These are phyloP conservation scores for Hypoxylon sp. DNA, from an alignment of 2,329 filamentous ascomycete genomes.

Conservation along the genomic window DNA sequence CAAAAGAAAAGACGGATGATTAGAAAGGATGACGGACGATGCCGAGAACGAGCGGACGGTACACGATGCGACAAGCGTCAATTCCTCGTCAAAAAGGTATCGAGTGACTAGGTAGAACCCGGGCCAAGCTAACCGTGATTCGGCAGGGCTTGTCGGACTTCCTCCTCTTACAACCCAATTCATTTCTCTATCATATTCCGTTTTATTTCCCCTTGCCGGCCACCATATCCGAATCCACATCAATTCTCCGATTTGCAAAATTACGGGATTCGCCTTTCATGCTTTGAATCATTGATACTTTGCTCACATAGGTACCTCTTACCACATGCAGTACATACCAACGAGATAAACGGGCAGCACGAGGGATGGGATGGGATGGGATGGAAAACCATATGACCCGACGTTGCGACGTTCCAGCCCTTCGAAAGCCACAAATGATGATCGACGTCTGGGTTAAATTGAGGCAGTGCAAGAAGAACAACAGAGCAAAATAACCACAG, in stretches of 20 bases:
- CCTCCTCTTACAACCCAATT: conserved; percentile 4
- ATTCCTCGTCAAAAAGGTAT: too few relatives aligned
- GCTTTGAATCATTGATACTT: too few relatives aligned
- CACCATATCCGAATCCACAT: conserved; percentile 15
- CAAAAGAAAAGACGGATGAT: conserved; percentile 19
- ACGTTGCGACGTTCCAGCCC: conserved; percentile 29
- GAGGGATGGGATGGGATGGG: too few relatives aligned
- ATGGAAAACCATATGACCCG: conserved; percentile 10
- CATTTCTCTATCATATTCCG: conserved; percentile 5
- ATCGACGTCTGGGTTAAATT: conserved; percentile 30
- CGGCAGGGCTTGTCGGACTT: too few relatives aligned
- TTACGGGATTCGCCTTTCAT: conserved; percentile 6
- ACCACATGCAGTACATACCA: too few relatives aligned
- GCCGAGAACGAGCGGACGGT: not conserved
- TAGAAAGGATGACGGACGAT: conserved; percentile 3
- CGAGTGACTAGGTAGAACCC: too few relatives aligned
- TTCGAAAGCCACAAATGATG: conserved; percentile 31
- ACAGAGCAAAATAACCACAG: too few relatives aligned
- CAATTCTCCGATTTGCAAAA: conserved; percentile 16
- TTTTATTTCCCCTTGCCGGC: conserved; percentile 12
- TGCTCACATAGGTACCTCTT: too few relatives aligned
- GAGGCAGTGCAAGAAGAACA: conserved; percentile 39
- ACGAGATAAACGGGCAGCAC: too few relatives aligned
- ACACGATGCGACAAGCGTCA: conserved; percentile 19
- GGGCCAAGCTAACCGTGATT: too few relatives aligned